These are phyloP conservation scores for Pilobolus umbonatus DNA, from an alignment of 192 early-diverging fungal genomes.

Conservation along the genomic window DNA sequence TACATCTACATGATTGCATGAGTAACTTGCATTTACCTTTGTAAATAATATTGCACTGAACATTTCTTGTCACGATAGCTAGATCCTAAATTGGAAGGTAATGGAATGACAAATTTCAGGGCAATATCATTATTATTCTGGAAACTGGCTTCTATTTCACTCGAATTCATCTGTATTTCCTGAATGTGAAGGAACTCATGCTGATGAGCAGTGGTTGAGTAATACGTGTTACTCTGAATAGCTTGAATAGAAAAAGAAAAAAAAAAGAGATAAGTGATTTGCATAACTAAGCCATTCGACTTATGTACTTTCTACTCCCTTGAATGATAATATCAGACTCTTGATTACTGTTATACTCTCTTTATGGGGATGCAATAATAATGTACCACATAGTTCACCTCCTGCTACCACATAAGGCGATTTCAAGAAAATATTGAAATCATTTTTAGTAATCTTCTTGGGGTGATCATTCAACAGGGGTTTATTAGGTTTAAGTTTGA, in stretches of 20 bases:
- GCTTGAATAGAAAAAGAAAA: not conserved
- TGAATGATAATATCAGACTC: not conserved
- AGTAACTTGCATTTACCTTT: conserved; percentile 16
- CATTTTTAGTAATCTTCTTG: too few species aligned
- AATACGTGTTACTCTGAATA: too few species aligned
- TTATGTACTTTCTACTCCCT: conserved; percentile 17
- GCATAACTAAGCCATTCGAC: not conserved
- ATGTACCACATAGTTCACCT: conserved; percentile 10
- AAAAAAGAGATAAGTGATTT: not conserved
- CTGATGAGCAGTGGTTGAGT: too few species aligned
- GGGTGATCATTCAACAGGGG: too few species aligned
- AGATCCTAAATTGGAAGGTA: conserved; percentile 2
- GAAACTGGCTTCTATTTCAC: too few species aligned
- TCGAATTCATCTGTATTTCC: too few species aligned
- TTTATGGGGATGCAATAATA: conserved; percentile 3
- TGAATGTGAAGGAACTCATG: not conserved
- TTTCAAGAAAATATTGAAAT: conserved; percentile 15
- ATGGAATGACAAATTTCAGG: conserved; percentile 8
- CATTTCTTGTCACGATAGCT: conserved; percentile 23
- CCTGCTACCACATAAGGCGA: conserved; percentile 18
- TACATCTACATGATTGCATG: too few species aligned
- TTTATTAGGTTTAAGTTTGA: too few species aligned
- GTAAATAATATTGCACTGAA: conserved; percentile 13
- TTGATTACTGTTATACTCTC: not conserved
- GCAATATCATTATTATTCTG: too few species aligned